A percentile compares a stretch with the other conserved stretches of the same genome.
These are phyloP conservation scores for Gracilaria domingensis DNA, from an alignment of 23 red algal genomes.

Conservation along the genomic window DNA sequence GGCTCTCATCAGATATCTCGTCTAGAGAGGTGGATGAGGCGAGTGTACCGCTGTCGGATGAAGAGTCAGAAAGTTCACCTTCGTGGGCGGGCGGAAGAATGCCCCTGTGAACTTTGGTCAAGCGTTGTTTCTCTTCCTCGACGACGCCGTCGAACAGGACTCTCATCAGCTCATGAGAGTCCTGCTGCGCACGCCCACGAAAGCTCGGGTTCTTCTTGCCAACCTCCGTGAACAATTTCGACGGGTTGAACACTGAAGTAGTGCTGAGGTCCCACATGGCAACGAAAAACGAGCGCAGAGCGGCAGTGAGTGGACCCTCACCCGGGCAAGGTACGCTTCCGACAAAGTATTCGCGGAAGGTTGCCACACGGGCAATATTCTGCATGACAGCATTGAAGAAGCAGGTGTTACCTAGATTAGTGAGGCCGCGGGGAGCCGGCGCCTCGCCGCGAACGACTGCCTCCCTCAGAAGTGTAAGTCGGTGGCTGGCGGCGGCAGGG, in stretches of 20 bases:
- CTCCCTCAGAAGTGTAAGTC: constrained; percentile 32
- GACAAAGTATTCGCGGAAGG: constrained; percentile 65
- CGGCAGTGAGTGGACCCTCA: constrained; percentile 70
- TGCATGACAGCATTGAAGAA: constrained; percentile 98
- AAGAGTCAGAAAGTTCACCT: constrained; percentile 23
- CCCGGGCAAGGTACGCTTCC: constrained; percentile 33
- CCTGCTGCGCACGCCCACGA: constrained; percentile 79
- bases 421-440: constrained; percentile 74
- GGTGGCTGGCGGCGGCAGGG: constrained; percentile 24
- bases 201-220: constrained; percentile 77
- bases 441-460: constrained; percentile 42
- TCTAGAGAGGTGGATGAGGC: constrained; percentile 17
- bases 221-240: constrained; percentile 72
- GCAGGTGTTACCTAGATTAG: constrained; percentile 97
- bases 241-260: constrained; percentile 45
- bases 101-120: constrained; percentile 29
- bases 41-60: constrained; percentile 11
- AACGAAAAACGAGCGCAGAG: constrained; percentile 65
- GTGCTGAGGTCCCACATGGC: constrained; percentile 56
- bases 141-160: constrained; percentile 75
- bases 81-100: not conserved
- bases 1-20: not conserved
- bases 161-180: constrained; percentile 86
- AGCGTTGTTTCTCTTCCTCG: constrained; percentile 81
- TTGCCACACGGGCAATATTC: constrained; percentile 65